A percentile compares a stretch with the other conserved stretches of the same genome.
These are phyloP conservation scores for Heterobasidion annosum DNA, from an alignment of 1,284 basidiomycete species.

Conservation along the genomic window DNA sequence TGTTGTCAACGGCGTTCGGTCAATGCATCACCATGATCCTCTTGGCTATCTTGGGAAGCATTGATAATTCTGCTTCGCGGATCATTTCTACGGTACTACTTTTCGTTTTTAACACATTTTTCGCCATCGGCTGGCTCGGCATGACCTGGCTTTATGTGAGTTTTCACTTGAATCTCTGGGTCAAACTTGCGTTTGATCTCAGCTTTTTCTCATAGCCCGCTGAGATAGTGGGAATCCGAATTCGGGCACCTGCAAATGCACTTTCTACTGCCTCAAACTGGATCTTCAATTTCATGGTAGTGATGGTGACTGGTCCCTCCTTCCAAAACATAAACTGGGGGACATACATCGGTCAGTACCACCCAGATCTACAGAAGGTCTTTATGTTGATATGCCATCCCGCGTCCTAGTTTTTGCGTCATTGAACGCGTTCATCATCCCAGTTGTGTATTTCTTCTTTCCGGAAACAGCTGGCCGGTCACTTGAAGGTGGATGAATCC, in stretches of 20 bases:
- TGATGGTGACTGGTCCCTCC: conserved; percentile 59
- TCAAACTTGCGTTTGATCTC: neutral
- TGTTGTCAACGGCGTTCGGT: conserved; percentile 63
- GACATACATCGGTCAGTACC: conserved; percentile 46
- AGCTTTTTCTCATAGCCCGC: conserved; percentile 35
- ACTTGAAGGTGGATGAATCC: conserved; percentile 34
- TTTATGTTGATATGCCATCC: neutral
- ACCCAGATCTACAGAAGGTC: neutral
- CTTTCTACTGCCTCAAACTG: conserved; percentile 62
- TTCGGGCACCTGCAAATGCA: conserved; percentile 62
- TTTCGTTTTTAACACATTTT: conserved; percentile 66
- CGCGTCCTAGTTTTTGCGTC: conserved; percentile 41
- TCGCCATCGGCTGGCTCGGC: conserved; percentile 65
- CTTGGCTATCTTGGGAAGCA: conserved; percentile 43
- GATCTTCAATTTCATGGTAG: conserved; percentile 59
- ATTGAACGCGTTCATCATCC: conserved; percentile 52
- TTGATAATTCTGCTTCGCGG: conserved; percentile 35
- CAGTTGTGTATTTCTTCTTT: conserved; percentile 55
- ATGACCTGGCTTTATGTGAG: conserved; percentile 64
- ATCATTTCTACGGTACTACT: conserved; percentile 51
- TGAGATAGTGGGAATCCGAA: conserved; percentile 54
- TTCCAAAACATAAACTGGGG: conserved; percentile 55
- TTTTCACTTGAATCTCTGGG: conserved; percentile 3
- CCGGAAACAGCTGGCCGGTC: conserved; percentile 62
- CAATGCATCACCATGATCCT: conserved; percentile 56